These are phyloP conservation scores for Glycine tomentella DNA, from an alignment of 306 rosid genomes.

Conservation along the genomic window DNA sequence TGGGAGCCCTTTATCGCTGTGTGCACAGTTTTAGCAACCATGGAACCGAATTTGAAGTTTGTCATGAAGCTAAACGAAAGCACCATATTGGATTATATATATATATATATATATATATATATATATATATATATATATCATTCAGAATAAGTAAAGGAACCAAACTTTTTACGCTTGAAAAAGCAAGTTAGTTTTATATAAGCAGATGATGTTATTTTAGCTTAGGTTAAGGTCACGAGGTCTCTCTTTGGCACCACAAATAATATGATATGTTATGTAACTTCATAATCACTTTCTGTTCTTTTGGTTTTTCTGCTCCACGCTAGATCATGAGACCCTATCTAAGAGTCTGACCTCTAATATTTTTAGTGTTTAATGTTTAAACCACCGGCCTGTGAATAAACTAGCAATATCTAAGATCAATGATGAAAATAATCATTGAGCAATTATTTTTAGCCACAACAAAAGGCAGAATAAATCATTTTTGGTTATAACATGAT, in stretches of 20 bases:
- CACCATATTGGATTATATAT: neutral
- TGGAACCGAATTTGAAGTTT: slow-evolving; percentile 46
- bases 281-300: slow-evolving; percentile 27
- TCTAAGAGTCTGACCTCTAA: slow-evolving; percentile 18
- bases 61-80: slow-evolving; percentile 43
- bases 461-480: slow-evolving; percentile 20
- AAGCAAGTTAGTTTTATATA: slow-evolving; percentile 4
- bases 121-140: neutral
- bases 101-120: neutral
- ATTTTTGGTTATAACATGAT: neutral
- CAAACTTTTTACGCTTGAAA: slow-evolving; percentile 38
- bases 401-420: slow-evolving; percentile 38
- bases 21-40: slow-evolving; percentile 44
- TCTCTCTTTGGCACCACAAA: neutral
- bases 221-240: slow-evolving; percentile 12
- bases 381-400: slow-evolving; percentile 50
- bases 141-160: slow-evolving; percentile 29
- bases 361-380: slow-evolving; percentile 4
- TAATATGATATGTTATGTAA: neutral
- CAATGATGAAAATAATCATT: slow-evolving; percentile 47
- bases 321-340: neutral
- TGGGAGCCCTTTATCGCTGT: slow-evolving; percentile 27
- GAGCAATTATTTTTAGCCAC: slow-evolving; percentile 54
- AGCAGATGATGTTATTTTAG: neutral
- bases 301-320: slow-evolving; percentile 10